A percentile compares a stretch with the other conserved stretches of the same genome.
phyloP scores from a whole-genome alignment of 108 stramenopile species.

The Stephanodiscus minutulus region DNA sequence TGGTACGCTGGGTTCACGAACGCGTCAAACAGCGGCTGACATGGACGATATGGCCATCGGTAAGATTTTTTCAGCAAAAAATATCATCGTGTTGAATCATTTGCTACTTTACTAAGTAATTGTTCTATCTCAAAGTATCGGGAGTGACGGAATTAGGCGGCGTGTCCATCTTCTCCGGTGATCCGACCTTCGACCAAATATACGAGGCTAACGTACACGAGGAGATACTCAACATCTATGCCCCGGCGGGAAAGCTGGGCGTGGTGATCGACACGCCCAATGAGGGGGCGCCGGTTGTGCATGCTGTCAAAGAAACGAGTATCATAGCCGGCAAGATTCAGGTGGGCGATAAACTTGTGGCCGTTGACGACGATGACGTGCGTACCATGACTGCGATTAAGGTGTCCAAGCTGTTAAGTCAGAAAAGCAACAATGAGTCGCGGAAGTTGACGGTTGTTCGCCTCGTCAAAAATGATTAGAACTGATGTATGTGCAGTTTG shows the following conservation, averaged over 20 bases:
- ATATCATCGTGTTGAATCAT: no score
- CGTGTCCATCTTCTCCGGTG: slow-evolving; percentile 47
- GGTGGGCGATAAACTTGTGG: slow-evolving; percentile 86
- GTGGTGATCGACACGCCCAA: slow-evolving; percentile 91
- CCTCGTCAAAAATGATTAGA: slow-evolving; percentile 12
- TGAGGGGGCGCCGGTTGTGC: slow-evolving; percentile 85
- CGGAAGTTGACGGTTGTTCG: slow-evolving; percentile 80
- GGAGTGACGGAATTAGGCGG: slow-evolving; percentile 54
- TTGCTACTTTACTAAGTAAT: background rate
- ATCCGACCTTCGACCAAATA: slow-evolving; percentile 42
- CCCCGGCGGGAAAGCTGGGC: slow-evolving; percentile 88
- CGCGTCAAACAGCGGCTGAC: slow-evolving; percentile 49
- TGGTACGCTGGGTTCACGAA: slow-evolving; percentile 76
- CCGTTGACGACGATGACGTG: slow-evolving; percentile 88
- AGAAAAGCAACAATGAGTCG: slow-evolving; percentile 79
- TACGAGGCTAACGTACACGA: slow-evolving; percentile 56
- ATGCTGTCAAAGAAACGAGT: slow-evolving; percentile 86
- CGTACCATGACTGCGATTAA: slow-evolving; percentile 87
- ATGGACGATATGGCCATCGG: background rate
- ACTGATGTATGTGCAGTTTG: background rate
- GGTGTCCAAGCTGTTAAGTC: slow-evolving; percentile 84
- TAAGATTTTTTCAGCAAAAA: no score
- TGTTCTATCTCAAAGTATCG: background rate
- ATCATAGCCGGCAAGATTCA: slow-evolving; percentile 74
- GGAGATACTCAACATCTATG: slow-evolving; percentile 77